phyloP scores from a whole-genome alignment of 2,329 filamentous ascomycete species.

The Claviceps quebecensis region DNA sequence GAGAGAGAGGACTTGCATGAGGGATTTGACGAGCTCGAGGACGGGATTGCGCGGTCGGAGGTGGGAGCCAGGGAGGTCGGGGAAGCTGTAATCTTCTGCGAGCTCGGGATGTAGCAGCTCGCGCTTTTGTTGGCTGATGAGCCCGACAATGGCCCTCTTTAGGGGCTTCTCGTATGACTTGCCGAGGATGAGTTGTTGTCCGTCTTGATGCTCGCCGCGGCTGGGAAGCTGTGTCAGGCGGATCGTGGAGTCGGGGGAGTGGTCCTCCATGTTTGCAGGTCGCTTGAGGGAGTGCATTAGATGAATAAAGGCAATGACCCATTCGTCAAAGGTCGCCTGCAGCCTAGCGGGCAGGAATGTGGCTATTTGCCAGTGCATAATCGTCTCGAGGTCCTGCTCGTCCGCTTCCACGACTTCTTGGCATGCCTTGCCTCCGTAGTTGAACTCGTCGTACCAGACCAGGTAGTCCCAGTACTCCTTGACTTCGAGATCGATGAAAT shows the following conservation, averaged over 20 bases:
- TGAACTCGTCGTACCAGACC: conserved; percentile 97
- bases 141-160: conserved; percentile 69
- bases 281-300: conserved; percentile 83
- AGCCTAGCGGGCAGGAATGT: conserved; percentile 73
- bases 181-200: conserved; percentile 55
- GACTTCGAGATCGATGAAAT: conserved; percentile 93
- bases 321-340: conserved; percentile 76
- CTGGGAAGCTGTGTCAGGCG: conserved; percentile 44
- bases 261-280: conserved; percentile 34
- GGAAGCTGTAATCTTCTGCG: conserved; percentile 76
- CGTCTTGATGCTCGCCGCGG: conserved; percentile 47
- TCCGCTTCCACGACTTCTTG: conserved; percentile 60
- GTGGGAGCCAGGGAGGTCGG: conserved; percentile 61
- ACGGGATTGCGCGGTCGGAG: conserved; percentile 46
- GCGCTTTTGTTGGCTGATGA: conserved; percentile 76
- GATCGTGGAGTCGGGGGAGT: conserved; percentile 30
- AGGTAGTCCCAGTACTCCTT: conserved; percentile 99
- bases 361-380: conserved; percentile 97
- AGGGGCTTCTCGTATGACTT: conserved; percentile 76
- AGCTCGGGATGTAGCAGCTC: conserved; percentile 84
- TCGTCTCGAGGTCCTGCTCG: conserved; percentile 68
- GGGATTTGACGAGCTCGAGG: conserved; percentile 78
- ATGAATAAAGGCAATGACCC: conserved; percentile 89
- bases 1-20: conserved; percentile 84
- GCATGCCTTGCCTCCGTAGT: conserved; percentile 92